Base-by-base conservation (phyloP, 148 eudicot species). In the Cornus suecica region DNA sequence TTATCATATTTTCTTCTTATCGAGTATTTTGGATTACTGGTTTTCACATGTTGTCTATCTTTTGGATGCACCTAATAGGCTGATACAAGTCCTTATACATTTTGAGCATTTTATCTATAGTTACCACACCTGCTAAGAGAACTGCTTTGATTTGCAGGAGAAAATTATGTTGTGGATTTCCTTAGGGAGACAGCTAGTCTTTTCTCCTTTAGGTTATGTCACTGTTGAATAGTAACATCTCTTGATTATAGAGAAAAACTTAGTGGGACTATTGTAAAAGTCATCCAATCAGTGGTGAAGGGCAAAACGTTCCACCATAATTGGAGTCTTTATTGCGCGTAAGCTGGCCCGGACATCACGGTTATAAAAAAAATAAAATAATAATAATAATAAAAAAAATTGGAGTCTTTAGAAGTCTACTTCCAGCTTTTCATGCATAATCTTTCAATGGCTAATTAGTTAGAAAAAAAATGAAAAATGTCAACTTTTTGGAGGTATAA, bases 1-100 rank as follows among this genome's bases (percentile, higher is more conserved):
- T 37, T 73, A 6, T n/a, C 74, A 14, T 70, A 51, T n/a, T 41
- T 23, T 56, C 26, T 74, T 62, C 41, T 28, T 74, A 65, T 27
- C 51, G 27, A 23, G 29, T 64, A 66, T 16, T 45, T 80, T 66
- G 32, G 5, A 7, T 7, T 7, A 25, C 67, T 14, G 64, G 37
- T 73, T 61, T 72, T 31, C 48, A 10, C 74, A 72, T 58, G 65
- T 63, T 1, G 24, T 62, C 31, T 30, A 13, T 34, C 3, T 8
- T 58, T 62, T 28, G 28, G 27, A 22, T 51, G 24, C 58, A 29
- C 41, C 32, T n/a, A 9, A 34, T 34, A 34, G 41, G 41, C 2
- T 73, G 22, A 22, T 67, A 34, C 22, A 24, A 20, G 51, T 20
- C 24, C 5, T 30, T 29, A 30, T 66, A 23, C 30, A 30, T 66